Conservation (phyloP, 495 filamentous ascomycete species). For the Xylaria longipes region DNA sequence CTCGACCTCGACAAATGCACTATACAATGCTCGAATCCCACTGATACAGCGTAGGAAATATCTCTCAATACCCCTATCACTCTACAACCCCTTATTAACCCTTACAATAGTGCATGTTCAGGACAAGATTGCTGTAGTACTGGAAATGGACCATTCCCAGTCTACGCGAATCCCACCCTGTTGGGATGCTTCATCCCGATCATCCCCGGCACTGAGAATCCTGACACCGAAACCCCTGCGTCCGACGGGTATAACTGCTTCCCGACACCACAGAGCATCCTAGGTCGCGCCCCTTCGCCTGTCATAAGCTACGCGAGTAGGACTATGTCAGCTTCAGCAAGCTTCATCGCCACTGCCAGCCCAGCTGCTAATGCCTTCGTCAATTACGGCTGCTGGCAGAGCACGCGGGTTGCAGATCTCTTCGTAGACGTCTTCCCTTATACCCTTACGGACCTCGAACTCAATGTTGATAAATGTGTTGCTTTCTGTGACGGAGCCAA, state of each 20-base stretch:
- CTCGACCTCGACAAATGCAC: neutral
- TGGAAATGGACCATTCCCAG: slow-evolving; percentile 9
- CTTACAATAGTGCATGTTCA: neutral
- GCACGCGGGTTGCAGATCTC: neutral
- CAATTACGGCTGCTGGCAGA: slow-evolving; percentile 15
- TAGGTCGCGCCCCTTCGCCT: neutral
- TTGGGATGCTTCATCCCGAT: slow-evolving; percentile 34
- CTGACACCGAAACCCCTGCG: neutral
- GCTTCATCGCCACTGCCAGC: slow-evolving; percentile 23
- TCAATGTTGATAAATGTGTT: slow-evolving; percentile 21
- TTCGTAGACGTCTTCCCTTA: neutral
- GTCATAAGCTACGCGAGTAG: neutral
- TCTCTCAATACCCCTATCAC: neutral
- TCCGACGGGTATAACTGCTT: slow-evolving; percentile 16
- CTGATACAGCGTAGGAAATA: slow-evolving; percentile 5
- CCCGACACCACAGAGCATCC: slow-evolving; percentile 20
- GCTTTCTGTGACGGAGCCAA: neutral
- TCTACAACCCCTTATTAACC: neutral
- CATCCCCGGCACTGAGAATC: slow-evolving; percentile 27
- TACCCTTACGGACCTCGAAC: neutral
- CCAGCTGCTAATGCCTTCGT: slow-evolving; percentile 3
- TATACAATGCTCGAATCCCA: neutral
- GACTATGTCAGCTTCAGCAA: slow-evolving; percentile 19
- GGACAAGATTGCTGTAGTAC: slow-evolving; percentile 23
- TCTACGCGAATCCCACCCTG: slow-evolving; percentile 37